A percentile compares a stretch with the other conserved stretches of the same genome.
Evolutionary conservation across 331 rosid species (phyloP).

Genomic region (Prunus yedoensis): DNA sequence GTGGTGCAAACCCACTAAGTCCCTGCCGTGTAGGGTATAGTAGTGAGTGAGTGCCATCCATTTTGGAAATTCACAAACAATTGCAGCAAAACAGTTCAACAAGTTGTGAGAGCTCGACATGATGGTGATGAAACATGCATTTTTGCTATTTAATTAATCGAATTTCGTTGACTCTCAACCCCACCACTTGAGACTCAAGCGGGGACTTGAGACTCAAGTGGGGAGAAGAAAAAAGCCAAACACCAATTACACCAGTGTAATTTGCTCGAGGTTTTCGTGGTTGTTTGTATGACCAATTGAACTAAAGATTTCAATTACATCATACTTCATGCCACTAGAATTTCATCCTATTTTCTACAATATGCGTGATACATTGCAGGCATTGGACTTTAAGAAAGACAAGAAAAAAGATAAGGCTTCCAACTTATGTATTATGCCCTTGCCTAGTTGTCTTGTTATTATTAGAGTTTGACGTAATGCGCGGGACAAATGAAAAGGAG

Average conservation of each 20-base stretch:
- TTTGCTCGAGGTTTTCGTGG: neutral
- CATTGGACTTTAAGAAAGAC: too few relatives aligned
- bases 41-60: neutral
- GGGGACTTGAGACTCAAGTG: neutral
- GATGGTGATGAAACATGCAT: neutral
- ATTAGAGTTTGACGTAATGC: too few relatives aligned
- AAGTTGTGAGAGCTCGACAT: neutral
- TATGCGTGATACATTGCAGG: too few relatives aligned
- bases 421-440: too few relatives aligned
- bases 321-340: too few relatives aligned
- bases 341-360: too few relatives aligned
- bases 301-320: too few relatives aligned
- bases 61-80: neutral
- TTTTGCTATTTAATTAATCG: neutral
- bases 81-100: neutral
- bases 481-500: neutral
- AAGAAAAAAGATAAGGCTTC: too few relatives aligned
- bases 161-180: conserved; percentile 4
- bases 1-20: neutral
- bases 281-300: neutral
- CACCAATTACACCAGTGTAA: neutral
- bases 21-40: neutral
- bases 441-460: too few relatives aligned
- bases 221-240: too few relatives aligned
- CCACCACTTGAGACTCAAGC: neutral